Evolutionary conservation across 495 filamentous ascomycete species (phyloP), one percentile per base, ranked within the genome.

Genomic region (Penicillium daleae): DNA sequence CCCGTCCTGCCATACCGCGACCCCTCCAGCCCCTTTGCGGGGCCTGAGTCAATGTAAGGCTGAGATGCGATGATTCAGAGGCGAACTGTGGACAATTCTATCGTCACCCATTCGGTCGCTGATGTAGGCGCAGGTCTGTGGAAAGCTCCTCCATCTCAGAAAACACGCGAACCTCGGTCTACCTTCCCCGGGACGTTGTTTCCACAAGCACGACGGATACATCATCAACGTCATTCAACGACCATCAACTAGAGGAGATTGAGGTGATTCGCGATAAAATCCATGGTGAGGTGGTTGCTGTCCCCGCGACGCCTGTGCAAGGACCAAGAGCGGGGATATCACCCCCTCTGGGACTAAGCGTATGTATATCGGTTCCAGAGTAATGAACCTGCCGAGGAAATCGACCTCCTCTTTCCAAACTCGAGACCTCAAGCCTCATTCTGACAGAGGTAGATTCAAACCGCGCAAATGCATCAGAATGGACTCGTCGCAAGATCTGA

Each of bases 371-470:
- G n/a, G n/a, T 22, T 19, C 29, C 21, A 54, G n/a, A 35, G 31
- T 4, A 19, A 68, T 12, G 24, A 42, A 19, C 33, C 39, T 42
- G 7, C 19, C 24, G n/a, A 22, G n/a, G 31, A 9, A 24, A 35
- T 58, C 5, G 22, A 33, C 29, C 21, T 33, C 6, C 1, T 2
- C n/a, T 24, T 26, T 12, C 17, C 27, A 31, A n/a, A n/a, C 54
- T 1, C 3, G 8, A 9, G 21, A 39, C 17, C 17, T 24, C 52
- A 27, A 60, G 50, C 19, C 35, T 56, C 26, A 53, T 37, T 48
- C 29, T 57, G 57, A 54, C 66, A 81, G 76, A 68, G 82, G 37
- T 72, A 89, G 81, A 87, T 88, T 71, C 80, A 87, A 32, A 87
- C 81, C 59, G 83, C 85, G n/a, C 83, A 85, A 58, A 74, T 87